Evolutionary conservation across 257 asterid genomes (phyloP), one percentile per base, ranked within the genome.

Genomic region (Scutellaria baicalensis): DNA sequence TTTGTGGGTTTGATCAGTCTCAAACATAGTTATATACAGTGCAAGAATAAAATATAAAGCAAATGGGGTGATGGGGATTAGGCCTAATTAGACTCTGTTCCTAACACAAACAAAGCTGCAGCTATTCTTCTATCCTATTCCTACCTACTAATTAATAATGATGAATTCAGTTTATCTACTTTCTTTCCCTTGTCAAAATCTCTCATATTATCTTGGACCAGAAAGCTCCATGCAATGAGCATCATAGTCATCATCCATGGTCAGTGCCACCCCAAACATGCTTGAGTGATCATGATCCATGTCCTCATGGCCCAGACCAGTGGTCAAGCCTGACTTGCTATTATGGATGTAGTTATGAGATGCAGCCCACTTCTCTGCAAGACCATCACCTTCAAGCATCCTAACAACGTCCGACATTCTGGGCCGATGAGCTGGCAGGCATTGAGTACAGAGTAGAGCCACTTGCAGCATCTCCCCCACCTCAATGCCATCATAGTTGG

Each of bases 351-450:
- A 83, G 74, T 80, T 82, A 73, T 88, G 93, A 1, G 96, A 79
- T 13, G 95, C 93, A 6, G 95, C 97, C 98, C 98, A 93, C 80
- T 93, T 92, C 66, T 88, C 95, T 0, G 95, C 98, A 0, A 88
- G 85, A 9, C 98, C 98, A 48, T 93, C 98, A 0, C 98, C 98
- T 75, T 93, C 97, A 4, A 93, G 95, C 98, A 93, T 93, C 38
- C 92, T 81, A 9, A 88, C 92, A 57, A 93, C 87, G 38, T 90
- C 97, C 0, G 97, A 90, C 98, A 93, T 93, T 63, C 82, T 93
- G 51, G 98, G 98, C 3, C 98, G 92, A 40, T 93, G 83, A 33
- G 80, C 78, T 0, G 97, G 97, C 1, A 84, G 84, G 83, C 79
- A 84, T 58, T 90, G 97, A 21, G 98, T 90, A 72, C 98, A 93